Evolutionary conservation across 139 green algal genomes (phyloP).

Genomic region (Micractinium sp.): DNA sequence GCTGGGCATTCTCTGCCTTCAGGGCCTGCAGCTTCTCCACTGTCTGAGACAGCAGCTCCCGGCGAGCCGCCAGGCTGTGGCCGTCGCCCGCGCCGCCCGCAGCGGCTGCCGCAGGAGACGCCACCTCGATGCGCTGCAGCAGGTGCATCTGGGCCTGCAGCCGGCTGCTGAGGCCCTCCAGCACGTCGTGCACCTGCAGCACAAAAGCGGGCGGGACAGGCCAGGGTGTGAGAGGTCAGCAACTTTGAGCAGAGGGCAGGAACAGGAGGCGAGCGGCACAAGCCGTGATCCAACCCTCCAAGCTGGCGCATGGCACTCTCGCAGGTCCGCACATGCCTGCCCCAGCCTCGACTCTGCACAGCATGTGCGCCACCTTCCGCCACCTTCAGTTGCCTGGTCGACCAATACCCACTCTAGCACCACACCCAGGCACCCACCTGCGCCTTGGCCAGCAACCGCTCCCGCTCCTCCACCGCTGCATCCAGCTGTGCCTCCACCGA

Average conservation of each 20-base stretch:
- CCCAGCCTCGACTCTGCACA: neutral
- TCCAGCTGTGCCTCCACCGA: neutral
- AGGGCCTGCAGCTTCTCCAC: constrained; percentile 34
- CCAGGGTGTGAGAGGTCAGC: neutral
- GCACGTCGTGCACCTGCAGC: constrained; percentile 1
- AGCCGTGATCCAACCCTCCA: neutral
- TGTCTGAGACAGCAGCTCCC: neutral
- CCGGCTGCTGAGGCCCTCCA: constrained; percentile 12
- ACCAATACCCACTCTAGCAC: neutral
- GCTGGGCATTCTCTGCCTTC: constrained; percentile 9
- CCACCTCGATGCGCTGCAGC: constrained; percentile 14
- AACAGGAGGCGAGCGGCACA: neutral
- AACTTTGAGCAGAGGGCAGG: neutral
- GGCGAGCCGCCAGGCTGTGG: neutral
- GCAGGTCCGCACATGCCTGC: neutral
- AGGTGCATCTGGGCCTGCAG: constrained; percentile 23
- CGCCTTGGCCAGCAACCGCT: neutral
- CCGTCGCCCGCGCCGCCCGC: neutral
- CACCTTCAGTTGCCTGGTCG: too few species aligned
- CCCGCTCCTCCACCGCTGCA: neutral
- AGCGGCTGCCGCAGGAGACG: too few species aligned
- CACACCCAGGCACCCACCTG: neutral
- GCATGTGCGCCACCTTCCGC: neutral
- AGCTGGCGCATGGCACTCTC: neutral
- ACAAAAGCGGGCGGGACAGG: neutral